These are phyloP conservation scores for Gardenia jasminoides DNA, from an alignment of 257 asterid species.

Conservation along the genomic window DNA sequence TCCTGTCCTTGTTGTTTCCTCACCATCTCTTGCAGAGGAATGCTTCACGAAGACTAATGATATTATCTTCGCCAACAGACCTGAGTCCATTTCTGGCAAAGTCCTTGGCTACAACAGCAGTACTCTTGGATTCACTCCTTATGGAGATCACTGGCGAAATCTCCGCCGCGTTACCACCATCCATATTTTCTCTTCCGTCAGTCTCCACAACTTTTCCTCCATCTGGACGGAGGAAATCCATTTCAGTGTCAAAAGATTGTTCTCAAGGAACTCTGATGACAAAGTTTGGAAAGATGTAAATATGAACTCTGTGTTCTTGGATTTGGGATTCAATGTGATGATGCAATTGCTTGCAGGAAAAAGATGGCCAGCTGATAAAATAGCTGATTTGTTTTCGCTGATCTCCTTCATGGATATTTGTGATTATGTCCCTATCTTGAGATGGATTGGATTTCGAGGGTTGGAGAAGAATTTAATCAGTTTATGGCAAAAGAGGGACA, in stretches of 20 bases:
- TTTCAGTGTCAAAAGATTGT: constrained; percentile 24
- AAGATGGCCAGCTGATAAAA: constrained; percentile 31
- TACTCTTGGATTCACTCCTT: constrained; percentile 44
- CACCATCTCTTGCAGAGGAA: constrained; percentile 43
- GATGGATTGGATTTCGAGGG: constrained; percentile 18
- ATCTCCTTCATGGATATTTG: constrained; percentile 4
- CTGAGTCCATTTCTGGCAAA: constrained; percentile 29
- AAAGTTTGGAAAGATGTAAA: constrained; percentile 21
- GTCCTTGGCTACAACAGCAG: constrained; percentile 42
- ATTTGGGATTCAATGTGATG: constrained; percentile 39
- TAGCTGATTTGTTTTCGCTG: constrained; percentile 30
- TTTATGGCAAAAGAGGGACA: neutral
- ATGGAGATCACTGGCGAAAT: constrained; percentile 55
- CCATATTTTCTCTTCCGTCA: constrained; percentile 40
- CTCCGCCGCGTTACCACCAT: constrained; percentile 40
- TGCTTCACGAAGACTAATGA: constrained; percentile 47
- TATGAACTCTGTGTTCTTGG: constrained; percentile 34
- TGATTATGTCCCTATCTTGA: constrained; percentile 24
- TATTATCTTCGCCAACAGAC: constrained; percentile 46
- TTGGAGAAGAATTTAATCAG: neutral
- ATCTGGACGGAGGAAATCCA: constrained; percentile 32
- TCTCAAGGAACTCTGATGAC: constrained; percentile 1
- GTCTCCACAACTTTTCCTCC: constrained; percentile 29
- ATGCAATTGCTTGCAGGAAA: constrained; percentile 37
- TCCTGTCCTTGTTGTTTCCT: constrained; percentile 39